Base-by-base conservation (phyloP, 192 early-diverging fungal genomes). In the Coemansia sp. region DNA sequence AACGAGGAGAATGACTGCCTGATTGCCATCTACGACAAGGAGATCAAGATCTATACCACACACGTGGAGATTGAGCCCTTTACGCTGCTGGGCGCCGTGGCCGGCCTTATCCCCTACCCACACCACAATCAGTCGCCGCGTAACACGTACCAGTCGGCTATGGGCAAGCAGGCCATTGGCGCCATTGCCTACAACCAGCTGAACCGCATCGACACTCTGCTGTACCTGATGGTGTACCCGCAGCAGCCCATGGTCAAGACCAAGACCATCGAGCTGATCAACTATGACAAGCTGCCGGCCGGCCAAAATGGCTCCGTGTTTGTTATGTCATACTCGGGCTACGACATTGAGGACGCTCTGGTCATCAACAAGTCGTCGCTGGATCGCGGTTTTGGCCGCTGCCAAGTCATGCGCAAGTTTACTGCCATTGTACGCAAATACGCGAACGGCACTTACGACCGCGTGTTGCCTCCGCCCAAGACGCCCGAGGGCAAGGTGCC, bases 101-200 rank as follows among this genome's bases (percentile, higher is more conserved):
- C 97, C 41, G 91, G 88, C 73, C 97, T 97, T 65, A 93, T 99
- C 83, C 97, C 97, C 19, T 99, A 97, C 85, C 97, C 97, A 5
- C 95, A 99, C 83, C 97, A 99, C 80, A 99, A 99, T 77, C 97
- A 94, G 86, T 97, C 97, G 39, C 97, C 97, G 43, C 97, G 97
- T 87, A 99, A 99, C 72, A 94, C 92, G 4, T 99, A 99, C 71
- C 97, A 99, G 83, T 98, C 95, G 44, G 97, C 97, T 55, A 99
- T 99, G 97, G 97, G 97, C 75, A 99, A 99, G 83, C 97, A 99
- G 81, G 97, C 97, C 42, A 99, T 99, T 91, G 97, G 97, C 37
- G 88, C 95, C 37, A 95, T 92, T 22, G 97, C 97, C 40, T 97
- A 95, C 79, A 95, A 90, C 86, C 92, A 95, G 73, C 74, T 89